A percentile compares a stretch with the other conserved stretches of the same genome.
Conservation (phyloP, 1,284 basidiomycete species). For the Ceraceosorus guamensis region DNA sequence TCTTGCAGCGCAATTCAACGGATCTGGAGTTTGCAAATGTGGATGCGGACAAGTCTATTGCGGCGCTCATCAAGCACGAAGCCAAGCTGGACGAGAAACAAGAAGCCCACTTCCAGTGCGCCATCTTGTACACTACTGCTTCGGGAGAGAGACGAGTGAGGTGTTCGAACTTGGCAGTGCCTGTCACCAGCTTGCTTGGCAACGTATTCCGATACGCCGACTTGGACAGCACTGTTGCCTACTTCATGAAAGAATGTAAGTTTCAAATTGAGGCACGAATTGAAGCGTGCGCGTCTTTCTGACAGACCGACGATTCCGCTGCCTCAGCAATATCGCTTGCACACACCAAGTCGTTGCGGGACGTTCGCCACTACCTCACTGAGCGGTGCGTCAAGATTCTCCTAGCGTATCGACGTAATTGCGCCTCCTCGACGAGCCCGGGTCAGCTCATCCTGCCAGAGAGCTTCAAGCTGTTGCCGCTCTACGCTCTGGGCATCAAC, state of each 20-base stretch:
- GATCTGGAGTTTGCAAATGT: slow-evolving; percentile 75
- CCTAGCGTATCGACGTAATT: slow-evolving; percentile 80
- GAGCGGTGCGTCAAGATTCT: slow-evolving; percentile 77
- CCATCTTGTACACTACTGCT: slow-evolving; percentile 76
- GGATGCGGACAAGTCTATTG: slow-evolving; percentile 73
- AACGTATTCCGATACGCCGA: slow-evolving; percentile 91
- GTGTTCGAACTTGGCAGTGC: slow-evolving; percentile 74
- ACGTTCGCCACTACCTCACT: slow-evolving; percentile 75
- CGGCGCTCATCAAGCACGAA: slow-evolving; percentile 61
- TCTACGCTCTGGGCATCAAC: slow-evolving; percentile 74
- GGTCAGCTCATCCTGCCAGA: slow-evolving; percentile 92
- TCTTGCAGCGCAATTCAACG: slow-evolving; percentile 65
- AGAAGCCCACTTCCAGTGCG: slow-evolving; percentile 80
- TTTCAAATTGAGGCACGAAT: neutral
- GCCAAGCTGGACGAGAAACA: slow-evolving; percentile 64
- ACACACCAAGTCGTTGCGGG: slow-evolving; percentile 63
- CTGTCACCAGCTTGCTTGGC: slow-evolving; percentile 72
- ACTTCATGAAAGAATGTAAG: slow-evolving; percentile 62
- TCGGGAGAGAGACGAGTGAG: slow-evolving; percentile 77
- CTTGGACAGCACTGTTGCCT: slow-evolving; percentile 71
- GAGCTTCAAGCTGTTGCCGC: slow-evolving; percentile 78
- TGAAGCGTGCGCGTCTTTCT: no score
- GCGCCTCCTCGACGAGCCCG: slow-evolving; percentile 70
- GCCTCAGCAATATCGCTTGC: slow-evolving; percentile 58
- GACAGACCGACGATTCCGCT: no score